phyloP scores from a whole-genome alignment of 2,329 filamentous ascomycete species.

The Alternaria arbusti region DNA sequence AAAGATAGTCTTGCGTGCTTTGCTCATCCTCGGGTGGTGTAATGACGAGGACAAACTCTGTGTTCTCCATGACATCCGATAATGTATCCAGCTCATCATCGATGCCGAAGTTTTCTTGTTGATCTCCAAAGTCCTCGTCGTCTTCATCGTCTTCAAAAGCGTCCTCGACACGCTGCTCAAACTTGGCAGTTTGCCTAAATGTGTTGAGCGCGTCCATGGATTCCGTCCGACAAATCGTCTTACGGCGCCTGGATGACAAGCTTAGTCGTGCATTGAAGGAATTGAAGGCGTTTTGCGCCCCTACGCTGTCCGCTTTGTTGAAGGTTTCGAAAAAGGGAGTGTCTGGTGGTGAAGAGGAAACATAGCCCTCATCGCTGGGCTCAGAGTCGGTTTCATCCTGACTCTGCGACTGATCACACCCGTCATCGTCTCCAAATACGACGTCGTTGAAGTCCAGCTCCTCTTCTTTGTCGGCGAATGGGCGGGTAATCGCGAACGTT shows the following conservation, averaged over 20 bases:
- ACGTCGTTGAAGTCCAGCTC: slow-evolving; percentile 14
- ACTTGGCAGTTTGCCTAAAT: neutral
- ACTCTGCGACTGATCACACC: neutral
- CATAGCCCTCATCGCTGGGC: slow-evolving; percentile 14
- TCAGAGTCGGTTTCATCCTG: neutral
- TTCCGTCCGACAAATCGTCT: neutral
- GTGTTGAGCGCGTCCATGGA: slow-evolving; percentile 10
- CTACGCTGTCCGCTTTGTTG: neutral
- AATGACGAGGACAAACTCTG: neutral
- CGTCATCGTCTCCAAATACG: slow-evolving; percentile 1
- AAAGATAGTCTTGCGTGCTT: neutral
- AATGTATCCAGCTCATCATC: neutral
- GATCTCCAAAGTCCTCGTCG: neutral
- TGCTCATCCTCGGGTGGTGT: neutral
- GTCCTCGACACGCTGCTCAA: neutral
- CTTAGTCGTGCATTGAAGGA: neutral
- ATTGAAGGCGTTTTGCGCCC: neutral
- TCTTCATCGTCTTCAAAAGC: neutral
- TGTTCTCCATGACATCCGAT: neutral
- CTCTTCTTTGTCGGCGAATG: neutral
- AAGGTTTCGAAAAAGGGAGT: neutral
- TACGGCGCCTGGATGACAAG: neutral
- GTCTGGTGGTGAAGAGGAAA: slow-evolving; percentile 7
- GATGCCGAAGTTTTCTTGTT: neutral
- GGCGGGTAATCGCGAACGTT: neutral